Evolutionary conservation across 2,329 filamentous ascomycete genomes (phyloP).

Genomic region (Microascus cirrosus): DNA sequence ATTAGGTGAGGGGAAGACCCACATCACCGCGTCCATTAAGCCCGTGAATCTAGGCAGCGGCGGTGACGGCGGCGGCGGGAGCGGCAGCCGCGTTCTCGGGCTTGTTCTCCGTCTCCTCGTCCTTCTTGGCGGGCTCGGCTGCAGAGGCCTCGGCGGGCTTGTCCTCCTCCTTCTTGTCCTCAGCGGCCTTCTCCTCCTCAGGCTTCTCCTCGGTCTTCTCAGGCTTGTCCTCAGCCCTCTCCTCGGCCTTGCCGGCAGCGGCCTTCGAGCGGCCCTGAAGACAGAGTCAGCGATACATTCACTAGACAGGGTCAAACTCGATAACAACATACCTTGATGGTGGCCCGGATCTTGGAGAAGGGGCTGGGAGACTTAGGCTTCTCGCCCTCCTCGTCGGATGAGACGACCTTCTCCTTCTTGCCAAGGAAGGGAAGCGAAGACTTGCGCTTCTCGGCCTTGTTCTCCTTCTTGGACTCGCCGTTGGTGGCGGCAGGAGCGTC

Average conservation of each 20-base stretch:
- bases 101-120: conserved; percentile 26
- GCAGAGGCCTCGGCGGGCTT: conserved; percentile 13
- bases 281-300: no score
- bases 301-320: no score
- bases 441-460: conserved; percentile 61
- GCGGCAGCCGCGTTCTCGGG: conserved; percentile 25
- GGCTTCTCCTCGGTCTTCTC: conserved; percentile 17
- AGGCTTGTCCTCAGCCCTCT: background rate
- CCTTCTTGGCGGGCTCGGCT: conserved; percentile 12
- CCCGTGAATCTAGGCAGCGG: conserved; percentile 33
- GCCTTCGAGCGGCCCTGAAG: conserved; percentile 21
- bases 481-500: conserved; percentile 30
- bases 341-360: conserved; percentile 51
- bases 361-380: conserved; percentile 35
- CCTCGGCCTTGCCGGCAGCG: conserved; percentile 24
- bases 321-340: conserved; percentile 28
- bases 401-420: conserved; percentile 58
- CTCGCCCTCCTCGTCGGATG: conserved; percentile 52
- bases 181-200: conserved; percentile 13
- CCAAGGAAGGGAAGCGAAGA: conserved; percentile 68
- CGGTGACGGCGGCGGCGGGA: conserved; percentile 35
- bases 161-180: conserved; percentile 9
- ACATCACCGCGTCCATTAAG: background rate
- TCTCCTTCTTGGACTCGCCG: conserved; percentile 48
- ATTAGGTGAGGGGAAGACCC: background rate